A percentile compares a stretch with the other conserved stretches of the same genome.
These are phyloP conservation scores for Venturia aucupariae DNA, from an alignment of 2,329 filamentous ascomycete genomes.

Conservation along the genomic window DNA sequence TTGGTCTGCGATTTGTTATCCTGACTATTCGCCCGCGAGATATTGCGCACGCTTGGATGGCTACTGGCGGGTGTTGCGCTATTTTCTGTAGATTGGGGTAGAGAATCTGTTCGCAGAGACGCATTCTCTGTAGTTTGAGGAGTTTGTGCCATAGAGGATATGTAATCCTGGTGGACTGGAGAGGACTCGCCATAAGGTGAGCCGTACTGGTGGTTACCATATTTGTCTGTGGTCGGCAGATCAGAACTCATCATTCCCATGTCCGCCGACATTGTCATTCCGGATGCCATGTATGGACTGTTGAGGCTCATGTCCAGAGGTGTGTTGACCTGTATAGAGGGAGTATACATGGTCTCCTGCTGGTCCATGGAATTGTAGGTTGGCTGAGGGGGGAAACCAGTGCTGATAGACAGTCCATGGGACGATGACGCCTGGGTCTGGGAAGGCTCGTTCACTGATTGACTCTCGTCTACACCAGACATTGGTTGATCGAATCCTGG, in stretches of 20 bases:
- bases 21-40: slow-evolving; percentile 3
- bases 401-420: slow-evolving; percentile 32
- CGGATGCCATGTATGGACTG: slow-evolving; percentile 31
- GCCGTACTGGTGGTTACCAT: slow-evolving; percentile 27
- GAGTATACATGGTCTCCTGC: slow-evolving; percentile 34
- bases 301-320: slow-evolving; percentile 35
- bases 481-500: slow-evolving; percentile 28
- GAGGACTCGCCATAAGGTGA: slow-evolving; percentile 26
- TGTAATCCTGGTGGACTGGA: slow-evolving; percentile 27
- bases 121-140: background rate
- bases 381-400: slow-evolving; percentile 28
- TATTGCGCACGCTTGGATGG: background rate
- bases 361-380: slow-evolving; percentile 30
- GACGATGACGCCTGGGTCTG: slow-evolving; percentile 12
- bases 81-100: background rate
- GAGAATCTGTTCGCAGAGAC: background rate
- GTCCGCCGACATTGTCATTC: slow-evolving; percentile 32
- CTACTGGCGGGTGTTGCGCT: slow-evolving; percentile 1
- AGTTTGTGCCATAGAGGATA: slow-evolving; percentile 13
- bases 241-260: slow-evolving; percentile 32
- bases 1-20: slow-evolving; percentile 3
- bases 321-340: slow-evolving; percentile 30
- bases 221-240: slow-evolving; percentile 24
- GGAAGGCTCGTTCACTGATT: background rate
- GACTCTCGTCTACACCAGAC: slow-evolving; percentile 15